Evolutionary conservation across 139 green algal species (phyloP), one percentile per base, ranked within the genome.

Genomic region (Chara braunii): DNA sequence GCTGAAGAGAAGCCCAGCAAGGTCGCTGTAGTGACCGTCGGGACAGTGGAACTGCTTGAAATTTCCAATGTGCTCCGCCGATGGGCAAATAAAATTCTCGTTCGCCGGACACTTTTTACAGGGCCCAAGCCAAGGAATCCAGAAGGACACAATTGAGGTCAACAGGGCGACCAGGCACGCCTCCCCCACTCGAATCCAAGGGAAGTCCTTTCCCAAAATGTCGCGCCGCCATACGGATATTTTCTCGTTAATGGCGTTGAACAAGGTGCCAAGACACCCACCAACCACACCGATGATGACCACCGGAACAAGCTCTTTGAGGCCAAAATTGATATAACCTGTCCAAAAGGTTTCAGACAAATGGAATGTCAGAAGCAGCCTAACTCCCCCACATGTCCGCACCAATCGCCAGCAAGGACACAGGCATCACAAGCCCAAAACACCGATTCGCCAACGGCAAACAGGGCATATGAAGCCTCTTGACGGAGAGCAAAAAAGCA

Each of bases 1-100:
- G 78, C 87, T 90, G 79, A 92, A 88, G 60, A 91, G 86, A n/a
- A 93, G 63, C 1, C 84, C 87, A 0, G 87, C 87, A 43, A 94
- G 68, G 44, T 87, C 84, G 64, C 88, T 90, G 81, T 94, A 93
- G 59, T 85, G 26, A 34, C 77, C 45, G 14, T 23, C 26, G 9
- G 61, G 61, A 48, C 68, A 74, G 43, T 59, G 45, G 43, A 77
- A 74, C 8, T 53, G 51, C 8, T 88, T 71, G 53, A 86, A 92
- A 77, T 88, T 91, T 56, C 85, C 84, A 32, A 59, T 78, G 51
- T 85, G 74, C 7, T 56, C 37, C 55, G 82, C 69, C 2, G 80
- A 68, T 3, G 85, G 85, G 75, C 85, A 91, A 8, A 43, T 48
- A 9, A 77, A 63, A 0, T 35, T 35, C 3, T 22, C 14, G 18